These are phyloP conservation scores for Cladophialophora chaetospira DNA, from an alignment of 2,329 filamentous ascomycete genomes.

Conservation along the genomic window DNA sequence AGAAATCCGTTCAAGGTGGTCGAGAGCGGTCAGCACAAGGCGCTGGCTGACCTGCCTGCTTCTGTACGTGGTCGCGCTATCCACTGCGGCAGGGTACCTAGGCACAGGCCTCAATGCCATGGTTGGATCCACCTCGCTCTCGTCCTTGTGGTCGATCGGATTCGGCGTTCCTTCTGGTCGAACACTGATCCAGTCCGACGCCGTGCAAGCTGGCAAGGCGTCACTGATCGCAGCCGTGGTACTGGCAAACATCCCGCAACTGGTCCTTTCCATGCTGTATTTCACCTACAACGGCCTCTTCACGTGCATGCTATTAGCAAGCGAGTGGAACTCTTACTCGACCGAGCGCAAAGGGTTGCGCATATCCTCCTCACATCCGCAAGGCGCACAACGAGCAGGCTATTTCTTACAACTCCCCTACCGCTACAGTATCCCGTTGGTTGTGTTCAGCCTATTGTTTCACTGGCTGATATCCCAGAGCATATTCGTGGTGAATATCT, in stretches of 20 bases:
- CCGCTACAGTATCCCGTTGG: slow-evolving; percentile 45
- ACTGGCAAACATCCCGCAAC: slow-evolving; percentile 39
- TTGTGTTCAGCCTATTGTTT: slow-evolving; percentile 38
- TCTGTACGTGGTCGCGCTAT: neutral
- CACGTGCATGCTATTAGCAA: slow-evolving; percentile 49
- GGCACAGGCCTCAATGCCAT: neutral
- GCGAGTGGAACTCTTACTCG: slow-evolving; percentile 51
- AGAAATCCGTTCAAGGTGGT: neutral
- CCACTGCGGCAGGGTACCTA: neutral
- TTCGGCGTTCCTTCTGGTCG: neutral
- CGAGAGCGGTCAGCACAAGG: neutral
- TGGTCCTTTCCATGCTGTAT: slow-evolving; percentile 39
- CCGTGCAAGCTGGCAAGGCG: neutral
- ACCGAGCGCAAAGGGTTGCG: slow-evolving; percentile 42
- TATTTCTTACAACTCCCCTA: slow-evolving; percentile 50
- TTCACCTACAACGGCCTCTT: slow-evolving; percentile 39
- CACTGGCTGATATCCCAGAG: slow-evolving; percentile 53
- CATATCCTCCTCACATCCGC: slow-evolving; percentile 45
- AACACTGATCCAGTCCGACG: neutral
- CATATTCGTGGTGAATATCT: slow-evolving; percentile 45
- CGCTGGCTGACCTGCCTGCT: neutral
- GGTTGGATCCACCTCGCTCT: neutral
- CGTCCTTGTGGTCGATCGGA: neutral
- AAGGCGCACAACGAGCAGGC: slow-evolving; percentile 43
- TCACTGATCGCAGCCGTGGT: slow-evolving; percentile 23